phyloP scores from a whole-genome alignment of 306 rosid genomes.

The Bauhinia variegata region DNA sequence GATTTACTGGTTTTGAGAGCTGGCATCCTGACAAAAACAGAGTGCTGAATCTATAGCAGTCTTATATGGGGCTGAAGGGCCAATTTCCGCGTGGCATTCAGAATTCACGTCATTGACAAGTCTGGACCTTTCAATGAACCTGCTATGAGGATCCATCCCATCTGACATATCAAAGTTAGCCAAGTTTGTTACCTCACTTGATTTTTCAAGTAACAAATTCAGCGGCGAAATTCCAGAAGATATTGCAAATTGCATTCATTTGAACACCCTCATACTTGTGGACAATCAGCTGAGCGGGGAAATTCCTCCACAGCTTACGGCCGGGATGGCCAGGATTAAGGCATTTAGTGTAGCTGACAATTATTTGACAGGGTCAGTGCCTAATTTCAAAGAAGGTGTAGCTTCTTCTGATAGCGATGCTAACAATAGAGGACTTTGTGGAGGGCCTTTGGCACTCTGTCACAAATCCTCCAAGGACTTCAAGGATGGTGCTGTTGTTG shows the following conservation, averaged over 20 bases:
- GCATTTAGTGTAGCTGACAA: constrained; percentile 31
- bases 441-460: too few species aligned
- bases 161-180: constrained; percentile 15
- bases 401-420: too few species aligned
- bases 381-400: neutral
- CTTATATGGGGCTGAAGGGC: constrained; percentile 37
- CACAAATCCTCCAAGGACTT: too few species aligned
- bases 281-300: constrained; percentile 37
- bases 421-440: too few species aligned
- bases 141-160: constrained; percentile 37
- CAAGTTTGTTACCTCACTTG: constrained; percentile 8
- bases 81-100: constrained; percentile 34
- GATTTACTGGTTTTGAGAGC: constrained; percentile 37
- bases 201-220: constrained; percentile 41
- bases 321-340: constrained; percentile 7
- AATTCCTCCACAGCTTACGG: constrained; percentile 41
- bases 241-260: constrained; percentile 23
- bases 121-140: constrained; percentile 36
- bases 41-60: constrained; percentile 3
- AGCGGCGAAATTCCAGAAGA: constrained; percentile 40
- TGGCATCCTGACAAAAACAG: neutral
- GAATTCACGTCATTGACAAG: constrained; percentile 5
- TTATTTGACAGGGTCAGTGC: constrained; percentile 43
- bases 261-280: constrained; percentile 33
- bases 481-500: too few species aligned